A percentile compares a stretch with the other conserved stretches of the same genome.
These are phyloP conservation scores for Triticum monococcum DNA, from an alignment of 176 grass and related monocot species.

Conservation along the genomic window DNA sequence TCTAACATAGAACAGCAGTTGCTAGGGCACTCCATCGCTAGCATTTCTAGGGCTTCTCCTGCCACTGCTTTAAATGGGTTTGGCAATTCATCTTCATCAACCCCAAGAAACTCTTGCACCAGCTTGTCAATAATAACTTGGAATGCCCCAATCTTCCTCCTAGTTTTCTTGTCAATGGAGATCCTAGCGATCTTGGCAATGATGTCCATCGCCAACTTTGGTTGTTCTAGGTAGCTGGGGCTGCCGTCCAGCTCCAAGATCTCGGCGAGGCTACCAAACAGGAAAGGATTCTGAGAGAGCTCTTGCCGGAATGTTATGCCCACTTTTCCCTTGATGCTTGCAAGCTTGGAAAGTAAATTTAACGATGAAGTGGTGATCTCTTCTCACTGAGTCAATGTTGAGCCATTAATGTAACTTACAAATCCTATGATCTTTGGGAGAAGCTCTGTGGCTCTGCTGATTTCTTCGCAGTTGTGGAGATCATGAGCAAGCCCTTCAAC, in stretches of 20 bases:
- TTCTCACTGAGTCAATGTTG: too few relatives aligned
- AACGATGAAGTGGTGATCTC: neutral
- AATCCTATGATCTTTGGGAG: conserved; percentile 20
- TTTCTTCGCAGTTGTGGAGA: neutral
- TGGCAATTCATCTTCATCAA: neutral
- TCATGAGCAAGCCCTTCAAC: neutral
- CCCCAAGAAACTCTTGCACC: neutral
- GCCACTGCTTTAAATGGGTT: neutral
- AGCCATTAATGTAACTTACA: neutral
- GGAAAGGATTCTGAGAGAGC: conserved; percentile 8
- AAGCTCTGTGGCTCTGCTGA: neutral
- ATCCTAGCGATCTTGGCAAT: neutral
- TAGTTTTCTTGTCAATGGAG: neutral
- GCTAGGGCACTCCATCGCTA: neutral
- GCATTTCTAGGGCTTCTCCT: neutral
- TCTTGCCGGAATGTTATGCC: neutral
- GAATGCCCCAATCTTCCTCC: neutral
- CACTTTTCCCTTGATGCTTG: neutral
- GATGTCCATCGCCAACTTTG: neutral
- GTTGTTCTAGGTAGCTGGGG: neutral
- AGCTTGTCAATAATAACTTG: neutral
- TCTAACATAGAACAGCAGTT: neutral
- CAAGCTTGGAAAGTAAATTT: neutral
- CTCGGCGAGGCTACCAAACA: neutral
- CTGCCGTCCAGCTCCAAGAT: neutral